Evolutionary conservation across 805 yeast species (phyloP), one percentile per base, ranked within the genome.

Genomic region (Grigorovia yakushimaensis): DNA sequence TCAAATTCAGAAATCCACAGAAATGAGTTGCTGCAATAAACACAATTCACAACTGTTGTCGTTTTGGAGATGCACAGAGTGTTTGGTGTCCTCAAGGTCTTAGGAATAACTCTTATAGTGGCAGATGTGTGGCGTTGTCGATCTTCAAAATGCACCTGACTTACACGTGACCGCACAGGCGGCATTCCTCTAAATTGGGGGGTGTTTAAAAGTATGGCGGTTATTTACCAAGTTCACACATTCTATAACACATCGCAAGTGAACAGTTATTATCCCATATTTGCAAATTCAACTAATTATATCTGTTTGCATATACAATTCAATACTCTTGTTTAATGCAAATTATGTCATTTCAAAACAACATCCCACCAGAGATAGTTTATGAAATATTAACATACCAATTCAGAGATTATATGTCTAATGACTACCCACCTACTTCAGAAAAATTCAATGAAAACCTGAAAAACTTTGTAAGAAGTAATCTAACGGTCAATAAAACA

Each of bases 301-400:
- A n/a, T n/a, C n/a, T n/a, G n/a, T n/a, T n/a, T n/a, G n/a, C n/a
- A n/a, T n/a, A n/a, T n/a, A n/a, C n/a, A n/a, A n/a, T n/a, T n/a
- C n/a, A n/a, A n/a, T n/a, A n/a, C n/a, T n/a, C n/a, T n/a, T n/a
- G n/a, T n/a, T n/a, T n/a, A n/a, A n/a, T n/a, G n/a, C n/a, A n/a
- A n/a, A n/a, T 2, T 33, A 33, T 33, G 37, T 15, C 37, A 13
- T 15, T 33, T 7, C 18, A 13, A 23, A 30, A 39, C 6, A 44
- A 38, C 15, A 50, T 78, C 42, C 84, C 84, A 2, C 66, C 79
- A 9, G 84, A 79, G 56, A 74, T 79, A 49, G 65, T 77, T 39
- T 72, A 71, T 61, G 72, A 73, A 54, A 77, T 79, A 49, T 64
- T 79, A 39, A 80, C 79, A 47, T 73, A 72, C 50, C 82, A 70